Base-by-base conservation (phyloP, 441 rosid species). In the Daphne laureola region DNA sequence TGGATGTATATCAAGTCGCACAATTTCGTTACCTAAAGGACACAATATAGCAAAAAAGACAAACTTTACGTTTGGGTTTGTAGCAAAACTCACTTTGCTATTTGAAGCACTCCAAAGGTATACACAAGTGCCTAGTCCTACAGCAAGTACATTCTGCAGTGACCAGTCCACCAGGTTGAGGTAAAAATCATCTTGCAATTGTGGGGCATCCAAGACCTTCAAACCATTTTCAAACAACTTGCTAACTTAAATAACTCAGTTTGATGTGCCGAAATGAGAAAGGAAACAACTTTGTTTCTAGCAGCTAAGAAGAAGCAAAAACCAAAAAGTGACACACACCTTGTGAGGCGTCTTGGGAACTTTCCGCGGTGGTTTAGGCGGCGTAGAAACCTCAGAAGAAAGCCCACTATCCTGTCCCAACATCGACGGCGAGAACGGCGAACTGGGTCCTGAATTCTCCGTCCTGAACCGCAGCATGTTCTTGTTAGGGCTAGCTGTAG, bases 161-260 rank as follows among this genome's bases (percentile, higher is more conserved):
- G 97, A 89, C 98, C 98, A 92, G 43, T 92, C 98, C 57, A 92
- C 98, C 27, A 92, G 85, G 64, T 92, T 92, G 81, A 92, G 69
- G 58, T 92, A 92, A 72, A 92, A 92, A 46, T 92, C 98, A 75
- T 92, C 98, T 73, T 92, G 98, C 57, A 92, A 81, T 0, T 97
- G 89, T 21, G 98, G 98, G 7, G 98, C 98, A 76, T 92, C 98
- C 74, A 92, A 67, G 14, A 92, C 98, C 98, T 92, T 71, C 70
- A 59, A 59, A 27, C 59, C 57, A 56, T 31, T 50, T 50, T 11
- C 35, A 50, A 18, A 49, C 31, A 4, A 18, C 26, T 49, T 45
- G 13, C 7, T 31, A 31, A 14, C 14, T 23, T 31, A 5, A 31
- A 31, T 9, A 7, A 5, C 7, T 31, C 38, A 31, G 38, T 11